phyloP scores from a whole-genome alignment of 176 grass and related monocot genomes.

The Neostapfia colusana region DNA sequence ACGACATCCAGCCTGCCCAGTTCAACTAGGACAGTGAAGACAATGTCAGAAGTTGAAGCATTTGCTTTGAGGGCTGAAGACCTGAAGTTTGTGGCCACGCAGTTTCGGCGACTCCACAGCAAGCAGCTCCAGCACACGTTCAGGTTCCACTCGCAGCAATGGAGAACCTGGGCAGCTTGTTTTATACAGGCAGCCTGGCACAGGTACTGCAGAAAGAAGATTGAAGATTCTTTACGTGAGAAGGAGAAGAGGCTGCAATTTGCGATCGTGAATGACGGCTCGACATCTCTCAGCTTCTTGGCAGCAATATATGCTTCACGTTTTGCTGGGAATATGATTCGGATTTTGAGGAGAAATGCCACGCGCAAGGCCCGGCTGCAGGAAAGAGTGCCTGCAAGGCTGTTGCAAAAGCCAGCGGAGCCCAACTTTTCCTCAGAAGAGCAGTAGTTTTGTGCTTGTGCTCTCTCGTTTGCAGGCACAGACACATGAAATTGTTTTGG shows the following conservation, averaged over 20 bases:
- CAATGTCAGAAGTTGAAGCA: constrained; percentile 82
- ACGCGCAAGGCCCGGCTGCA: constrained; percentile 55
- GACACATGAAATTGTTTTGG: neutral
- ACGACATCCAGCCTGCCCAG: constrained; percentile 62
- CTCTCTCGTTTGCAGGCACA: neutral
- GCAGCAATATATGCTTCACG: constrained; percentile 68
- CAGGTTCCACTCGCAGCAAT: constrained; percentile 80
- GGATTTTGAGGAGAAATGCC: constrained; percentile 61
- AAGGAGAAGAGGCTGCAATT: constrained; percentile 69
- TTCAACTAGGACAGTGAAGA: constrained; percentile 82
- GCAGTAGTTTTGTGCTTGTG: constrained; percentile 29
- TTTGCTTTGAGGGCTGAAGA: constrained; percentile 79
- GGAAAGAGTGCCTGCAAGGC: constrained; percentile 60
- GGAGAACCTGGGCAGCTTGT: constrained; percentile 89
- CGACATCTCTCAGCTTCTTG: constrained; percentile 56
- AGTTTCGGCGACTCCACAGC: constrained; percentile 71
- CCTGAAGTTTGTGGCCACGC: constrained; percentile 82
- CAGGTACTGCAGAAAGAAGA: constrained; percentile 68
- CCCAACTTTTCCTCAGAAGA: constrained; percentile 70
- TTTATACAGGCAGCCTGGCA: constrained; percentile 95
- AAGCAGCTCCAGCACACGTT: constrained; percentile 78
- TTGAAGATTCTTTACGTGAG: constrained; percentile 60
- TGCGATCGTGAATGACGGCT: constrained; percentile 48
- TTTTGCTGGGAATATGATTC: constrained; percentile 75
- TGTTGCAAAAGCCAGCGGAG: constrained; percentile 83